phyloP scores from a whole-genome alignment of 768 basidiomycete genomes.

The Leccinum variicolor region DNA sequence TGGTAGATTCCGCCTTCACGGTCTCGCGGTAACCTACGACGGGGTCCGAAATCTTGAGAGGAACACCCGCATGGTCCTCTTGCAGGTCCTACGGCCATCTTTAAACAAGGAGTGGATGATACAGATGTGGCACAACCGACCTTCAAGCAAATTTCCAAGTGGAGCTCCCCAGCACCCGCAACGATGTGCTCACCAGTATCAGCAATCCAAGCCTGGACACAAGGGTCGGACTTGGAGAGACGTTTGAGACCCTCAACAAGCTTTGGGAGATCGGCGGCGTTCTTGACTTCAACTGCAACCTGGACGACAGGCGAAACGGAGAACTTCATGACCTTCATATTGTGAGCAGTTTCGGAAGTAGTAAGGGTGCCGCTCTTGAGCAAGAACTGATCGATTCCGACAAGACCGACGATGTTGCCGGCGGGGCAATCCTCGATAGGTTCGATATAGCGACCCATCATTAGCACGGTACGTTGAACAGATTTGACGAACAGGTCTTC shows the following conservation, averaged over 20 bases:
- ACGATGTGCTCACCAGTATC: constrained; percentile 98
- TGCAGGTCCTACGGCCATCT: constrained; percentile 76
- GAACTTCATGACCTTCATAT: constrained; percentile 99
- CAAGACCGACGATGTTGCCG: constrained; percentile 98
- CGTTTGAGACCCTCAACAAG: constrained; percentile 99
- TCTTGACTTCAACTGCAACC: constrained; percentile 99
- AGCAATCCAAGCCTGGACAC: constrained; percentile 91
- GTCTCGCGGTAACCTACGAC: constrained; percentile 99
- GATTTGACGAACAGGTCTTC: constrained; percentile 97
- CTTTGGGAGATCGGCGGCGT: constrained; percentile 97
- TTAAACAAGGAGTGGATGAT: background rate
- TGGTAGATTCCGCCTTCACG: constrained; percentile 92
- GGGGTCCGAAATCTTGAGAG: constrained; percentile 96
- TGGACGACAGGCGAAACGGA: constrained; percentile 99
- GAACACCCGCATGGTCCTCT: constrained; percentile 99
- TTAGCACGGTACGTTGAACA: constrained; percentile 96
- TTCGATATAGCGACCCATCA: constrained; percentile 99
- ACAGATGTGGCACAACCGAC: constrained; percentile 33
- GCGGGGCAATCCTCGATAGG: constrained; percentile 99
- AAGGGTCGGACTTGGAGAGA: constrained; percentile 99
- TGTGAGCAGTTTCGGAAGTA: constrained; percentile 97
- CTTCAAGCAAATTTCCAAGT: constrained; percentile 99
- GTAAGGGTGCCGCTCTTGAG: constrained; percentile 99
- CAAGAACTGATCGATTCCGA: constrained; percentile 99
- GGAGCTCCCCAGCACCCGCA: constrained; percentile 98